These are phyloP conservation scores for Coemansia sp. DNA, from an alignment of 192 early-diverging fungal species.

Conservation along the genomic window DNA sequence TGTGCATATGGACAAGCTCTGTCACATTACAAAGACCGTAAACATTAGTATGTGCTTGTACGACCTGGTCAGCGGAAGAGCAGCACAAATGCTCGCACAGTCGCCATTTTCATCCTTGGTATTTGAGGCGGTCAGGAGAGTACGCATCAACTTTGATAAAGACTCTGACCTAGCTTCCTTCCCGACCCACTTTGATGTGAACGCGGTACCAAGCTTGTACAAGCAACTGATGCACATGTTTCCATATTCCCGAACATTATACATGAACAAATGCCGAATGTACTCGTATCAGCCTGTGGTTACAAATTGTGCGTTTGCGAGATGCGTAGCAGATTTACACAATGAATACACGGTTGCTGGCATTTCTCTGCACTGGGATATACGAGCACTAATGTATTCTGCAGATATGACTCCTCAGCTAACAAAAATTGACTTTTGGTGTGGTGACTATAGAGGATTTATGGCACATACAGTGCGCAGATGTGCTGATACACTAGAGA, in stretches of 20 bases:
- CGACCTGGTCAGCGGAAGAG: constrained; percentile 5
- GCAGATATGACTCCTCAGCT: not conserved
- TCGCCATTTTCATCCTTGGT: not conserved
- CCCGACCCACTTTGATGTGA: not conserved
- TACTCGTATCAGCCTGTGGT: not conserved
- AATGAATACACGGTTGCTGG: not conserved
- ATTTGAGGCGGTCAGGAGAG: constrained; percentile 8
- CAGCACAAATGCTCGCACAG: not conserved
- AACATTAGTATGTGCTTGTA: not conserved
- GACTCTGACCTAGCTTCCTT: not conserved
- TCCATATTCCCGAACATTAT: not conserved
- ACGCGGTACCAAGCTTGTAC: not conserved
- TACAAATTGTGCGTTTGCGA: not conserved
- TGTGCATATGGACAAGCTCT: not conserved
- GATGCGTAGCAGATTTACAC: not conserved
- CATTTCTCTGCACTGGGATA: not conserved
- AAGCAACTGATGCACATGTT: not conserved
- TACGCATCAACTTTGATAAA: not conserved
- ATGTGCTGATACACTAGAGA: not conserved
- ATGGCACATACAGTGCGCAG: not conserved
- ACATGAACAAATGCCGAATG: not conserved
- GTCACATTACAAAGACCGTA: constrained; percentile 4
- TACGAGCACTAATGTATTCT: not conserved
- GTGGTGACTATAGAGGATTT: not conserved
- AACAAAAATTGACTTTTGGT: not conserved